Evolutionary conservation across 306 rosid species (phyloP).

Genomic region (Aeschynomene evenia): DNA sequence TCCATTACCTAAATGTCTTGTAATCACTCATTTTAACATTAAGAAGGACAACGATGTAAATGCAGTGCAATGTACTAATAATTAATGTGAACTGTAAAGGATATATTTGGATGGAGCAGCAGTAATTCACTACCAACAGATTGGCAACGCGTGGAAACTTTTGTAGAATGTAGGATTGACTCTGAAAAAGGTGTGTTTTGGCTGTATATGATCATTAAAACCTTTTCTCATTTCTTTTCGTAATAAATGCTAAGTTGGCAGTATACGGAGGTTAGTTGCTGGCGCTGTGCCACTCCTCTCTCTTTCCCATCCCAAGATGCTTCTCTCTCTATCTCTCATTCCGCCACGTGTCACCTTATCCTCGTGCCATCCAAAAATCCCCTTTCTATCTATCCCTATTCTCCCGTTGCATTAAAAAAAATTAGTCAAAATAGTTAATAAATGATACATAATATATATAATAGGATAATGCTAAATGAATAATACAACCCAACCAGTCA

Average conservation of each 20-base stretch:
- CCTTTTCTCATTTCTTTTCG: neutral
- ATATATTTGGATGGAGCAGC: neutral
- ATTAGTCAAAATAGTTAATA: no score
- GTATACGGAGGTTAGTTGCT: neutral
- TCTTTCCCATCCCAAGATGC: neutral
- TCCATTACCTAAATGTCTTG: no score
- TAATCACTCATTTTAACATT: no score
- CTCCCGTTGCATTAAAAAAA: no score
- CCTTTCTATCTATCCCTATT: no score
- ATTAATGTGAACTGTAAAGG: slow-evolving; percentile 17
- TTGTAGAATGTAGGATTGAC: neutral
- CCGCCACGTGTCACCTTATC: slow-evolving; percentile 33
- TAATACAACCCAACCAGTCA: no score
- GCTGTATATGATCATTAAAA: slow-evolving; percentile 39
- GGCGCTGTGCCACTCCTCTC: slow-evolving; percentile 1
- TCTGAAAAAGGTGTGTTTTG: slow-evolving; percentile 53
- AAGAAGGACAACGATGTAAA: slow-evolving; percentile 8
- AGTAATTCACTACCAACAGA: neutral
- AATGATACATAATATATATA: no score
- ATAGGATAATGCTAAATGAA: no score
- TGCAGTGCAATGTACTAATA: neutral
- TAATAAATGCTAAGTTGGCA: slow-evolving; percentile 29
- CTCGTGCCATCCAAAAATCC: neutral
- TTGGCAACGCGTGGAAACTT: slow-evolving; percentile 26
- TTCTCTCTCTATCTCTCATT: neutral